Base-by-base conservation (phyloP, 1,139 yeast genomes). In the Blastobotrys capitulatus region DNA sequence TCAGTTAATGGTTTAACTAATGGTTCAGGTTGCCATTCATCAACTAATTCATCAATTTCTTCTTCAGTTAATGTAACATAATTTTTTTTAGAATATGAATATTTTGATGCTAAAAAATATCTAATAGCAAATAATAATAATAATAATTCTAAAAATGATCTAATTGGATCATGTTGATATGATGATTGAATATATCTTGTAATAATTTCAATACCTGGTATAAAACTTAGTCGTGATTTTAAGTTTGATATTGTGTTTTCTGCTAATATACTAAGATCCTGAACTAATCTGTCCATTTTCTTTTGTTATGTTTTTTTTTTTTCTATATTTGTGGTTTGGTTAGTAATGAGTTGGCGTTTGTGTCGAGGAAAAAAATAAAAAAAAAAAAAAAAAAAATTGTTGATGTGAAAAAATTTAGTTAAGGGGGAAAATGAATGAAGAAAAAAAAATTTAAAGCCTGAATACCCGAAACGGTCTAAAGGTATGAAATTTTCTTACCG, bases 11-110 rank as follows among this genome's bases (percentile, higher is more conserved):
- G 75, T 34, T 76, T 75, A 7, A 85, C 88, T 46, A 92, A 68
- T 1, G 95, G 87, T 60, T 80, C 92, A 0, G 98, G 97, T 51
- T 77, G 77, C 98, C 98, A 92, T 54, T 90, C 97, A 22, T 79
- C 83, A 49, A 87, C 80, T 54, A 92, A 76, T 51, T 86, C 95
- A 59, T 90, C 95, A 37, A 88, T 76, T 64, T 92, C 98, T 47
- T 70, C 72, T 39, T 75, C 72, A 8, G 82, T 72, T 53, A 92
- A 75, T 56, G 74, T 74, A 50, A 87, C 85, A 55, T 80, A 76
- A 58, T 84, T 88, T 43, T 82, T 77, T 67, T 85, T 85, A 61
- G 84, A 83, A 57, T 83, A 85, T 57, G 90, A 83, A 63, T 84
- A 85, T 68, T 87, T 87, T 31, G 92, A 80, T 18, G 94, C 71